Evolutionary conservation across 352 stramenopile genomes (phyloP).

Genomic region (Phytophthora cactorum): DNA sequence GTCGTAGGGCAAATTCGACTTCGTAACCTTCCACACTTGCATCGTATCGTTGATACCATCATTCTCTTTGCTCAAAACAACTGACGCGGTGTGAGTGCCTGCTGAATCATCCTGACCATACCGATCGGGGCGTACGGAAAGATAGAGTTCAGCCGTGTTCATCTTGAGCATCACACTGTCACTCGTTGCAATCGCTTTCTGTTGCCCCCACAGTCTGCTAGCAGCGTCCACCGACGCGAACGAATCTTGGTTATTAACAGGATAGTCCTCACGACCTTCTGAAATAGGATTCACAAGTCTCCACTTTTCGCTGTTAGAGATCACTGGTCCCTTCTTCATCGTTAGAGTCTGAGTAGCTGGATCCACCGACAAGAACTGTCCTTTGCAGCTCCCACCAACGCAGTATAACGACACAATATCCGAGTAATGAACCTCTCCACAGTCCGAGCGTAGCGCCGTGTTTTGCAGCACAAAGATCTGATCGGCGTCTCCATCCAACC

Average conservation of each 20-base stretch:
- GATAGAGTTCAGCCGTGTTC: constrained; percentile 60
- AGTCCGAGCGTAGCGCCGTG: constrained; percentile 69
- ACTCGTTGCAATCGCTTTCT: constrained; percentile 69
- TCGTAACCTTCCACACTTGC: constrained; percentile 87
- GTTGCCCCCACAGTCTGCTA: constrained; percentile 60
- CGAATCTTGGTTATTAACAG: constrained; percentile 38
- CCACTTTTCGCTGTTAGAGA: constrained; percentile 85
- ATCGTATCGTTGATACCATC: constrained; percentile 55
- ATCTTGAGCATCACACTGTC: constrained; percentile 82
- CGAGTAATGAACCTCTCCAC: constrained; percentile 73
- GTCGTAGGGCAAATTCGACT: constrained; percentile 87
- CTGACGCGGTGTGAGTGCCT: constrained; percentile 13
- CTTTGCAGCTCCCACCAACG: constrained; percentile 64
- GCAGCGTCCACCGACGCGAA: constrained; percentile 50
- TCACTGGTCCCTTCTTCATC: constrained; percentile 76
- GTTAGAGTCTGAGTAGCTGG: constrained; percentile 56
- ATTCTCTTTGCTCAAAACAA: constrained; percentile 58
- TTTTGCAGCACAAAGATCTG: constrained; percentile 87
- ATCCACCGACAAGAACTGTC: constrained; percentile 81
- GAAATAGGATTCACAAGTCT: constrained; percentile 62
- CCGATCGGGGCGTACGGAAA: constrained; percentile 42
- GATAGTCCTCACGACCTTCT: constrained; percentile 28
- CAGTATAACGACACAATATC: constrained; percentile 84
- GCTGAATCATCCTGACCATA: constrained; percentile 24
- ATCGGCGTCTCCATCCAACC: constrained; percentile 71